phyloP scores from a whole-genome alignment of 2,329 filamentous ascomycete species.

The Penicillium sp. region DNA sequence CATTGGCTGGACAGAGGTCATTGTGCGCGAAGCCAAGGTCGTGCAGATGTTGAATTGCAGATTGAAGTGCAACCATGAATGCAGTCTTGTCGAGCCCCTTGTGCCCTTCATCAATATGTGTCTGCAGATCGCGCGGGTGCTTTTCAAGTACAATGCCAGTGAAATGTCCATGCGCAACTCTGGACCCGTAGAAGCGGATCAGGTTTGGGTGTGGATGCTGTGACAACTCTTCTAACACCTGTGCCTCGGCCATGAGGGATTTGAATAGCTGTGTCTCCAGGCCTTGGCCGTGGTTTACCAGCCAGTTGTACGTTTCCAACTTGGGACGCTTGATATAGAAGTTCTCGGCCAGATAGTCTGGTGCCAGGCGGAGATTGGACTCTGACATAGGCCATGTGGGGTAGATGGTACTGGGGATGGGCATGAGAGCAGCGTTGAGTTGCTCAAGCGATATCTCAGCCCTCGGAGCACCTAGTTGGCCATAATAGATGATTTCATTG shows the following conservation, averaged over 20 bases:
- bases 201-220: slow-evolving; percentile 30
- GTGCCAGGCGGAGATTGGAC: not conserved
- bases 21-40: slow-evolving; percentile 30
- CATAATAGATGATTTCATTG: not conserved
- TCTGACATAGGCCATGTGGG: not conserved
- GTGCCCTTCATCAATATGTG: not conserved
- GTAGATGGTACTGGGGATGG: not conserved
- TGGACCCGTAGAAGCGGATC: slow-evolving; percentile 21
- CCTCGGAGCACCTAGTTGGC: not conserved
- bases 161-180: slow-evolving; percentile 15
- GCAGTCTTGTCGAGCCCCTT: not conserved
- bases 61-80: slow-evolving; percentile 19
- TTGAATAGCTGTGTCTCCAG: not conserved
- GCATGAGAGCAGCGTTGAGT: not conserved
- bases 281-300: not conserved
- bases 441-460: not conserved
- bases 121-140: slow-evolving; percentile 7
- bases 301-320: not conserved
- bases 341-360: not conserved
- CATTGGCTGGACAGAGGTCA: slow-evolving; percentile 29
- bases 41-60: slow-evolving; percentile 26
- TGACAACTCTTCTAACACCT: slow-evolving; percentile 15
- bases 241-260: slow-evolving; percentile 5
- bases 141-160: slow-evolving; percentile 22
- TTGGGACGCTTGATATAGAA: not conserved